Evolutionary conservation across 495 filamentous ascomycete species (phyloP).

Genomic region (Lichenothelia convexa): DNA sequence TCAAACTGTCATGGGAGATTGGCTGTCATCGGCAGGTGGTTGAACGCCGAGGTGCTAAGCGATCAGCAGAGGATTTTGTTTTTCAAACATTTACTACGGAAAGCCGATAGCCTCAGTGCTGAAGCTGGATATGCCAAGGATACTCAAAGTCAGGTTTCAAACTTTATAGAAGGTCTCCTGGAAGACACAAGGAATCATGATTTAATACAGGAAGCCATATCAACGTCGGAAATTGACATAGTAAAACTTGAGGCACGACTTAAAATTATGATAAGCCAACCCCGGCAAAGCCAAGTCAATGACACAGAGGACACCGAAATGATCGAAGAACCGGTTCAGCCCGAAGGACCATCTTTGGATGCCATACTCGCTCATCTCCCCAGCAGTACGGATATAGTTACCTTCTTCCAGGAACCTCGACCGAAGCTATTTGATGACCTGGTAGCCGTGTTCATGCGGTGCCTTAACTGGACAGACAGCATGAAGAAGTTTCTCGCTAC

Average conservation of each 20-base stretch:
- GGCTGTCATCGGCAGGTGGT: background rate
- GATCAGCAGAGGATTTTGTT: constrained; percentile 1
- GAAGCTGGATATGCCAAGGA: background rate
- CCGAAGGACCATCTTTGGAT: constrained; percentile 1
- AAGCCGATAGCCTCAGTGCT: background rate
- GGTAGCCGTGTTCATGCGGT: constrained; percentile 42
- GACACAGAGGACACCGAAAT: constrained; percentile 34
- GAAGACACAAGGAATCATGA: background rate
- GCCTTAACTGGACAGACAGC: constrained; percentile 29
- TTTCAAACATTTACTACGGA: background rate
- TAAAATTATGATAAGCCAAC: constrained; percentile 40
- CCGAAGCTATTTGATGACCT: constrained; percentile 32
- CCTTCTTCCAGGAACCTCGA: constrained; percentile 14
- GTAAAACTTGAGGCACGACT: constrained; percentile 52
- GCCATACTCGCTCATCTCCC: constrained; percentile 24
- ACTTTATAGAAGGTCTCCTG: background rate
- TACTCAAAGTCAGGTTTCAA: background rate
- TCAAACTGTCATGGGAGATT: background rate
- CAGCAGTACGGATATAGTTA: constrained; percentile 14
- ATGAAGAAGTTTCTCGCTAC: constrained; percentile 39
- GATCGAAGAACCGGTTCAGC: constrained; percentile 10
- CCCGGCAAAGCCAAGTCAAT: constrained; percentile 12
- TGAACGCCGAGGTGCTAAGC: background rate
- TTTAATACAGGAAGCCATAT: constrained; percentile 36
- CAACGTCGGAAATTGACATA: constrained; percentile 43